Percentiles rank a stretch among this genome's conserved stretches.
phyloP scores from a whole-genome alignment of 495 filamentous ascomycete species.

The Aspergillus egyptiacus region DNA sequence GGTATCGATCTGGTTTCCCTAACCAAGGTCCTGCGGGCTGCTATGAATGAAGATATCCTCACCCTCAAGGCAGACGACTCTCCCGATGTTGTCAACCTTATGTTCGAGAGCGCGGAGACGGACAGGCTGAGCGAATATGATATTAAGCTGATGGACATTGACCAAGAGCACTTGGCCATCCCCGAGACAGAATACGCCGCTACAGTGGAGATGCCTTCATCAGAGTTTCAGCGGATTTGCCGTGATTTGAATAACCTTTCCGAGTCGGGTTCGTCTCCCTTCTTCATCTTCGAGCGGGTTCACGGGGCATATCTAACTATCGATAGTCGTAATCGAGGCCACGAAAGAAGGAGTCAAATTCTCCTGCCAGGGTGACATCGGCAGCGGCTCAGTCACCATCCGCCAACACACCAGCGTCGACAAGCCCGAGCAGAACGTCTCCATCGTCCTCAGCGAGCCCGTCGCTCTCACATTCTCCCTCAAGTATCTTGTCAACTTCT shows the following conservation, averaged over 20 bases:
- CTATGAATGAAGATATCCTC: slow-evolving; percentile 90
- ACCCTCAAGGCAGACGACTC: slow-evolving; percentile 97
- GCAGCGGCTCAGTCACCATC: slow-evolving; percentile 86
- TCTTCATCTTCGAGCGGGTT: too few species aligned
- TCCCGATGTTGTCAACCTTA: slow-evolving; percentile 88
- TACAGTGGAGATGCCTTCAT: slow-evolving; percentile 78
- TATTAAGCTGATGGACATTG: slow-evolving; percentile 99
- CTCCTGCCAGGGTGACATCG: slow-evolving; percentile 89
- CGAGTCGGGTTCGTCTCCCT: slow-evolving; percentile 69
- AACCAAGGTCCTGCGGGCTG: slow-evolving; percentile 93
- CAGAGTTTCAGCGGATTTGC: slow-evolving; percentile 93
- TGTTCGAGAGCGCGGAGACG: slow-evolving; percentile 86
- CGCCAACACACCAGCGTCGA: slow-evolving; percentile 86
- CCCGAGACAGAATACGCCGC: slow-evolving; percentile 97
- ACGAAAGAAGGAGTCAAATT: slow-evolving; percentile 98
- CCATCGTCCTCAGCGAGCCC: slow-evolving; percentile 86
- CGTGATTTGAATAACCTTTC: slow-evolving; percentile 84
- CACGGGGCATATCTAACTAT: too few species aligned
- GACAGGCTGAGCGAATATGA: slow-evolving; percentile 97
- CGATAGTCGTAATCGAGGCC: slow-evolving; percentile 84
- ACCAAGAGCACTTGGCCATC: slow-evolving; percentile 98
- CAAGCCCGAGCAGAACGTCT: slow-evolving; percentile 77
- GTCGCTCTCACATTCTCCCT: slow-evolving; percentile 96
- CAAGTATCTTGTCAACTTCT: slow-evolving; percentile 99
- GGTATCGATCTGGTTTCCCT: slow-evolving; percentile 95